Evolutionary conservation across 2,329 filamentous ascomycete genomes (phyloP).

Genomic region (Tolypocladium tropicale): DNA sequence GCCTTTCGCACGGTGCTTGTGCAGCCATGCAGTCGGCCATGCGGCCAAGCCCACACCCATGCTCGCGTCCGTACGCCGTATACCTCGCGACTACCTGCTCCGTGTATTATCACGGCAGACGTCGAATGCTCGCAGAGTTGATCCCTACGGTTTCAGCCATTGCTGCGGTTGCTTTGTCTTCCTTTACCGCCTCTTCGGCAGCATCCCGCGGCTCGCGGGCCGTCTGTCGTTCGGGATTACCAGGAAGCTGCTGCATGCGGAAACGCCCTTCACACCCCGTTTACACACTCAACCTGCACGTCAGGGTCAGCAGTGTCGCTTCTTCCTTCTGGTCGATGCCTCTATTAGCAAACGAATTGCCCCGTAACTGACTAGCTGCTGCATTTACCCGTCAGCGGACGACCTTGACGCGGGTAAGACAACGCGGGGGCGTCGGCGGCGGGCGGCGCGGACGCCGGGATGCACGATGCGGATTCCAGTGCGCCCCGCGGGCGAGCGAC

Average conservation of each 20-base stretch:
- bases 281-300: not conserved
- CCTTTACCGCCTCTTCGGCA: conserved; percentile 4
- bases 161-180: not conserved
- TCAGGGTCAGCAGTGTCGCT: not conserved
- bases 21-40: not conserved
- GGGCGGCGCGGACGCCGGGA: conserved; percentile 3
- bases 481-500: not conserved
- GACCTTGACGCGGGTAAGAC: not conserved
- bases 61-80: not conserved
- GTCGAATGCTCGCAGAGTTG: not conserved
- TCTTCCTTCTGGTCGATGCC: not conserved
- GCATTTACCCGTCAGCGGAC: not conserved
- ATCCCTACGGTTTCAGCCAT: not conserved
- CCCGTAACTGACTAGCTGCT: not conserved
- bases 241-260: not conserved
- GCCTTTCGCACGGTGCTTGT: not conserved
- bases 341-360: not conserved
- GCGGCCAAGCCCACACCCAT: not conserved
- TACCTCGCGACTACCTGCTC: not conserved
- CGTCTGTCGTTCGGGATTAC: not conserved
- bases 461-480: not conserved
- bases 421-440: conserved; percentile 1
- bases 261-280: not conserved
- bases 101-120: not conserved
- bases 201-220: not conserved